A percentile compares a stretch with the other conserved stretches of the same genome.
phyloP scores from a whole-genome alignment of 768 basidiomycete species.

The Pulveroboletus sp. region DNA sequence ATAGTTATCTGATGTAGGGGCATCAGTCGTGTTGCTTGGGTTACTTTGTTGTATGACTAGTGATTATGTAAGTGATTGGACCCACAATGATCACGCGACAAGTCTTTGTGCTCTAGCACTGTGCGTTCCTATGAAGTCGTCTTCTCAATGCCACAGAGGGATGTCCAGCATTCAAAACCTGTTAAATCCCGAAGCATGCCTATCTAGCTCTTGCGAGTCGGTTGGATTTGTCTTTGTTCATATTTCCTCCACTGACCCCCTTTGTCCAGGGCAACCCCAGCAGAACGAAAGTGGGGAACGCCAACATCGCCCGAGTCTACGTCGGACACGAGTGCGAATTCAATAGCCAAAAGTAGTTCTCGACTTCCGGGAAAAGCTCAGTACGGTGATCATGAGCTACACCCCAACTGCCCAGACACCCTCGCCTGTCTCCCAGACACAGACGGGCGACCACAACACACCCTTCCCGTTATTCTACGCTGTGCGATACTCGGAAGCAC shows the following conservation, averaged over 20 bases:
- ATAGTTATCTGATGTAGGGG: slow-evolving; percentile 20
- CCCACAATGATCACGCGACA: slow-evolving; percentile 28
- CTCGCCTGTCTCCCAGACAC: slow-evolving; percentile 76
- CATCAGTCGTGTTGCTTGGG: no score
- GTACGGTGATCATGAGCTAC: slow-evolving; percentile 50
- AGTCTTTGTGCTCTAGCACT: slow-evolving; percentile 1
- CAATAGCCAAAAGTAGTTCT: slow-evolving; percentile 20
- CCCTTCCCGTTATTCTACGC: slow-evolving; percentile 77
- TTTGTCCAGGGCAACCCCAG: slow-evolving; percentile 26
- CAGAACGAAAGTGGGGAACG: slow-evolving; percentile 23
- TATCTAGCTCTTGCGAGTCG: slow-evolving; percentile 39
- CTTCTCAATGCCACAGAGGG: slow-evolving; percentile 20
- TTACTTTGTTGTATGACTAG: not conserved
- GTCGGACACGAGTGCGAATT: slow-evolving; percentile 31
- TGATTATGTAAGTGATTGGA: slow-evolving; percentile 31
- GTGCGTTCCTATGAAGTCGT: slow-evolving; percentile 9
- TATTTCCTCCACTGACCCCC: slow-evolving; percentile 16
- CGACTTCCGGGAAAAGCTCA: slow-evolving; percentile 20
- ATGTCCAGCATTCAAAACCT: slow-evolving; percentile 58
- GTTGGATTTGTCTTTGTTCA: slow-evolving; percentile 17
- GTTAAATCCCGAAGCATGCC: slow-evolving; percentile 49
- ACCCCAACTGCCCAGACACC: slow-evolving; percentile 74
- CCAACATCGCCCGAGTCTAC: slow-evolving; percentile 33
- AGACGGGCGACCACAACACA: slow-evolving; percentile 74
- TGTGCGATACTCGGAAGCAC: slow-evolving; percentile 79